Evolutionary conservation across 352 stramenopile species (phyloP).

Genomic region (Peronospora tabacina): DNA sequence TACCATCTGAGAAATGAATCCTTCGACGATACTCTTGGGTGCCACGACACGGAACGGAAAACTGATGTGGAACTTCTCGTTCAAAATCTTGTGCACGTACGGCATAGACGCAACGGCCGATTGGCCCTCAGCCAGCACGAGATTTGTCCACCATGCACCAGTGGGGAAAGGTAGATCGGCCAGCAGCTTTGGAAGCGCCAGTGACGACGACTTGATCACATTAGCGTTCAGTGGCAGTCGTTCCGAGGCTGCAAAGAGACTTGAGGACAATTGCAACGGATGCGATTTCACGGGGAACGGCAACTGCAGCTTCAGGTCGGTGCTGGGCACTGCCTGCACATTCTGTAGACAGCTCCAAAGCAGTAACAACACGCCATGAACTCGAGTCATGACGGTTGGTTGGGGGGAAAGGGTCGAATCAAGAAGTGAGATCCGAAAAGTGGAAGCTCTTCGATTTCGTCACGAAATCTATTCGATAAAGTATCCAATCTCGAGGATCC

Average conservation of each 20-base stretch:
- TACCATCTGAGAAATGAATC: slow-evolving; percentile 64
- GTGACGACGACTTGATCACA: slow-evolving; percentile 10
- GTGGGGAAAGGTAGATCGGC: slow-evolving; percentile 66
- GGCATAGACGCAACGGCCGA: slow-evolving; percentile 55
- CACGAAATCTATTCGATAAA: background rate
- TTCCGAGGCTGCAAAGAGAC: slow-evolving; percentile 47
- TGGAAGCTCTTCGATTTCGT: background rate
- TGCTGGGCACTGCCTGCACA: slow-evolving; percentile 8
- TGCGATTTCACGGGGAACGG: slow-evolving; percentile 49
- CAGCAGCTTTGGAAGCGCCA: slow-evolving; percentile 15
- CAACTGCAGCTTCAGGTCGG: slow-evolving; percentile 25
- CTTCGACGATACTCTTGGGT: slow-evolving; percentile 48
- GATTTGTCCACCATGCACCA: slow-evolving; percentile 76
- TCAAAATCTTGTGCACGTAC: slow-evolving; percentile 51
- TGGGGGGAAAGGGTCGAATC: background rate
- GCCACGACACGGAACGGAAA: slow-evolving; percentile 78
- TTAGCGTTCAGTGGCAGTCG: slow-evolving; percentile 22
- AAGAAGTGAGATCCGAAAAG: background rate
- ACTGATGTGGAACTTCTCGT: slow-evolving; percentile 55
- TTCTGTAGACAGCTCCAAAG: slow-evolving; percentile 15
- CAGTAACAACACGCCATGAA: slow-evolving; percentile 5
- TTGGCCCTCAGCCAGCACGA: slow-evolving; percentile 59
- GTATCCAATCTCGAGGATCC: too few relatives aligned
- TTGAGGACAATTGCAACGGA: slow-evolving; percentile 39
- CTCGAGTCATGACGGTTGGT: slow-evolving; percentile 8